Percentiles rank a stretch among this genome's conserved stretches.
phyloP scores from a whole-genome alignment of 352 stramenopile species.

The Bremia lactucae region DNA sequence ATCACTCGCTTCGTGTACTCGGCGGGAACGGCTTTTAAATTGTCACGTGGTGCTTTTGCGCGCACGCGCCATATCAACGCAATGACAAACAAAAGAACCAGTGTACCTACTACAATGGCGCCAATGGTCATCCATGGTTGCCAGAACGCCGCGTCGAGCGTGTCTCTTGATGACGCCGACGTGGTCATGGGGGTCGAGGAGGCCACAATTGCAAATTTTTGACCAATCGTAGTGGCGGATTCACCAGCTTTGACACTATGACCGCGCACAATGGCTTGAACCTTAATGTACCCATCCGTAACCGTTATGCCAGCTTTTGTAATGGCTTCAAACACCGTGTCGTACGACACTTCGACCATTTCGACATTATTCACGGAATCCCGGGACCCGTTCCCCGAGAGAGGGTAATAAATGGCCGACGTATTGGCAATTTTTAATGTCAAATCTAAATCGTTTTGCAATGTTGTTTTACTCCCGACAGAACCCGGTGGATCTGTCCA shows the following conservation, averaged over 20 bases:
- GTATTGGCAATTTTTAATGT: conserved; percentile 43
- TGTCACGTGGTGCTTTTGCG: conserved; percentile 12
- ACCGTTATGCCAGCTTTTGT: conserved; percentile 22
- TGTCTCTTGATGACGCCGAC: conserved; percentile 11
- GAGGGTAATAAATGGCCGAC: conserved; percentile 38
- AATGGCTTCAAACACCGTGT: conserved; percentile 25
- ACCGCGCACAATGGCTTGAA: conserved; percentile 50
- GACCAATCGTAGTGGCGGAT: conserved; percentile 28
- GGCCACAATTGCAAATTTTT: conserved; percentile 69
- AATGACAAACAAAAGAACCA: conserved; percentile 45
- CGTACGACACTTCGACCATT: conserved; percentile 61
- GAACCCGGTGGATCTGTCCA: conserved; percentile 63
- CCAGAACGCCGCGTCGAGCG: conserved; percentile 27
- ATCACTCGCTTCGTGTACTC: not conserved
- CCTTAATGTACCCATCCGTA: conserved; percentile 30
- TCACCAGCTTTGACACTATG: conserved; percentile 54
- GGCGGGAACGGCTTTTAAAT: conserved; percentile 16
- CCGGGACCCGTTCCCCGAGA: conserved; percentile 47
- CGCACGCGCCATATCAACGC: conserved; percentile 39
- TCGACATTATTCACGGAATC: conserved; percentile 71
- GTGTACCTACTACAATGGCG: conserved; percentile 32
- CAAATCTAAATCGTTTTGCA: conserved; percentile 70
- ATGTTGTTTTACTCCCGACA: conserved; percentile 30
- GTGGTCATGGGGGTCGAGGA: conserved; percentile 49
- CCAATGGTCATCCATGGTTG: conserved; percentile 74